Base-by-base conservation (phyloP, 345 rosid species). In the Hibiscus trionum region DNA sequence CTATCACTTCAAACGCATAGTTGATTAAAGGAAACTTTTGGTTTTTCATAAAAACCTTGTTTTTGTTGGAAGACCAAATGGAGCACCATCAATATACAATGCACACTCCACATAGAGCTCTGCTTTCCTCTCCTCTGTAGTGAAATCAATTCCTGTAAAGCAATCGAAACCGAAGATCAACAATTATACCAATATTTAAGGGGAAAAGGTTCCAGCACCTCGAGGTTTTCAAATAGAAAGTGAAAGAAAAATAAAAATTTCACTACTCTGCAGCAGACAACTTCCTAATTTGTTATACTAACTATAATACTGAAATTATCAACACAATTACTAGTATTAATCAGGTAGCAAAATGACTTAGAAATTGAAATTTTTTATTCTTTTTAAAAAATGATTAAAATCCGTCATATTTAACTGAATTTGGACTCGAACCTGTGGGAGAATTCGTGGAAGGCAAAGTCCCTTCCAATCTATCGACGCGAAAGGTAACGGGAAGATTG, bases 401-500 rank as follows among this genome's bases (percentile, higher is more conserved):
- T 60, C 12, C 57, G 42, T 2, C 11, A 60, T 7, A 42, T 21
- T 4, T n/a, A 26, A 62, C 33, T 29, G 58, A 60, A 44, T 46
- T 37, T 2, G 37, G 57, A 71, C 2, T 59, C 42, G 19, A 49
- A 90, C 96, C 97, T 52, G 87, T 79, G 55, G 86, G 71, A 11
- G 89, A 77, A 26, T 78, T 80, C 4, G 78, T 46, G 47, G 83
- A 73, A 69, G 96, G 92, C 69, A 95, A 69, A 73, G 57, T 72
- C 71, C 99, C 98, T 74, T 92, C 93, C 58, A 95, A 80, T 76
- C 90, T 82, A 80, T 95, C 97, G 72, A 92, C 87, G n/a, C 98
- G 90, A 57, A 95, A 92, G 52, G 97, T 89, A 33, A 92, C 87
- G 5, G 98, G 98, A 4, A 84, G 90, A 80, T 95, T 92, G 89